Conservation (phyloP, 306 rosid species). For the Erythrophleum fordii region DNA sequence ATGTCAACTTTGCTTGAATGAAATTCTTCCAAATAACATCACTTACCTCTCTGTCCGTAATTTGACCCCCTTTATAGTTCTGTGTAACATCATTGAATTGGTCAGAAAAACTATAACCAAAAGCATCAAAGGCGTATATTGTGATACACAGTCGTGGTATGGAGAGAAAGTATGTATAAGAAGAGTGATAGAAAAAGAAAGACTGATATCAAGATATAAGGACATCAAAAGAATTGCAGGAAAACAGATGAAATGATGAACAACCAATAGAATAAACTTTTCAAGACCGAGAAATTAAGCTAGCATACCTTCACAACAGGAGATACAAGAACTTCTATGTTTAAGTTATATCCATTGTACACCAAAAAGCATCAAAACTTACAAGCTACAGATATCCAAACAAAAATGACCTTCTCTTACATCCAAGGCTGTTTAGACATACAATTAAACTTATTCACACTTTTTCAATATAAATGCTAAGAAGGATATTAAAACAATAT, state of each 20-base stretch:
- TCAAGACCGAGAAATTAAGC: background rate
- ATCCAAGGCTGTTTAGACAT: background rate
- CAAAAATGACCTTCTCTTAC: background rate
- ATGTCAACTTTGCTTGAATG: conserved; percentile 65
- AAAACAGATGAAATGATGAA: background rate
- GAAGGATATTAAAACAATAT: background rate
- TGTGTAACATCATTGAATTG: conserved; percentile 39
- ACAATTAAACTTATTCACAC: background rate
- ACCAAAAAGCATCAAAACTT: background rate
- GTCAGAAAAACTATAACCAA: conserved; percentile 14
- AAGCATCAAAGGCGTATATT: background rate
- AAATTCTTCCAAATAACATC: conserved; percentile 58
- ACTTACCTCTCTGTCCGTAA: conserved; percentile 54
- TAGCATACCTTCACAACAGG: background rate
- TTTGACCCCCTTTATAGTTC: conserved; percentile 68
- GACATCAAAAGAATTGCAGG: background rate
- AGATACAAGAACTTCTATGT: background rate
- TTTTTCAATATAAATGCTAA: background rate
- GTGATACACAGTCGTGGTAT: background rate
- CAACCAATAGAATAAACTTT: background rate
- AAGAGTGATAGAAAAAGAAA: background rate
- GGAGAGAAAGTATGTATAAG: background rate
- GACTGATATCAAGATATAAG: background rate
- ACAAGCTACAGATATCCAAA: background rate
- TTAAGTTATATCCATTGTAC: background rate